Conservation (phyloP, 2,329 filamentous ascomycete species). For the Clonostachys rhizophaga region DNA sequence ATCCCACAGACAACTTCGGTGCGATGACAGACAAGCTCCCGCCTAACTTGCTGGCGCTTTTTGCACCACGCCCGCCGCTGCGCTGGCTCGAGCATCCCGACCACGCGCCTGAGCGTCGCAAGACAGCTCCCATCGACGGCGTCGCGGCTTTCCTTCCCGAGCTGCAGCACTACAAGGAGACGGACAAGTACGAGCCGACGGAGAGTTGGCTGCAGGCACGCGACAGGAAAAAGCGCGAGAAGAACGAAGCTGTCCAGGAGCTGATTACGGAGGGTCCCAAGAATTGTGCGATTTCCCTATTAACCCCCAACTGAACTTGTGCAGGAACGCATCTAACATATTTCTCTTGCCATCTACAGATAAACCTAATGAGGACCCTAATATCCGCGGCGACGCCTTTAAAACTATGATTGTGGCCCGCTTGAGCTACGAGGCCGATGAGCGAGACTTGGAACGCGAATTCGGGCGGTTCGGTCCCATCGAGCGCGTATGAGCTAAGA, state of each 20-base stretch:
- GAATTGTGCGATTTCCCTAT: conserved; percentile 44
- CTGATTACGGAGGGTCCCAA: conserved; percentile 59
- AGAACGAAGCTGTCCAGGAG: conserved; percentile 62
- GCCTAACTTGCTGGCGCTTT: conserved; percentile 86
- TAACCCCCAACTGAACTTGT: conserved; percentile 3
- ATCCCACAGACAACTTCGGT: background rate
- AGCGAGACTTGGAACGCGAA: conserved; percentile 86
- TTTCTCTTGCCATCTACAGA: conserved; percentile 41
- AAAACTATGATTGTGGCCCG: conserved; percentile 91
- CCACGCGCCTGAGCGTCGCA: conserved; percentile 76
- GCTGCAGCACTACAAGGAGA: conserved; percentile 72
- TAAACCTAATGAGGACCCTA: conserved; percentile 78
- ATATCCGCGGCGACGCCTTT: conserved; percentile 89
- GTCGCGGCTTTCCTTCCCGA: conserved; percentile 71
- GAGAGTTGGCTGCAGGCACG: conserved; percentile 91
- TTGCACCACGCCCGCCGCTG: conserved; percentile 87
- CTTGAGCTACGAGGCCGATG: conserved; percentile 82
- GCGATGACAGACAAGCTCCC: conserved; percentile 95
- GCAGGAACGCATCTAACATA: background rate
- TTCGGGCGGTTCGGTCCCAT: conserved; percentile 93
- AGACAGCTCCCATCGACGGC: conserved; percentile 67
- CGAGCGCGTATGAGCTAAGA: conserved; percentile 63
- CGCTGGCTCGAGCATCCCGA: conserved; percentile 84
- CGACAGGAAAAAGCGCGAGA: conserved; percentile 80
- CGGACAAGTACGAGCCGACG: conserved; percentile 71